Evolutionary conservation across 352 stramenopile genomes (phyloP).

Genomic region (Pythium rhizo-oryzae): DNA sequence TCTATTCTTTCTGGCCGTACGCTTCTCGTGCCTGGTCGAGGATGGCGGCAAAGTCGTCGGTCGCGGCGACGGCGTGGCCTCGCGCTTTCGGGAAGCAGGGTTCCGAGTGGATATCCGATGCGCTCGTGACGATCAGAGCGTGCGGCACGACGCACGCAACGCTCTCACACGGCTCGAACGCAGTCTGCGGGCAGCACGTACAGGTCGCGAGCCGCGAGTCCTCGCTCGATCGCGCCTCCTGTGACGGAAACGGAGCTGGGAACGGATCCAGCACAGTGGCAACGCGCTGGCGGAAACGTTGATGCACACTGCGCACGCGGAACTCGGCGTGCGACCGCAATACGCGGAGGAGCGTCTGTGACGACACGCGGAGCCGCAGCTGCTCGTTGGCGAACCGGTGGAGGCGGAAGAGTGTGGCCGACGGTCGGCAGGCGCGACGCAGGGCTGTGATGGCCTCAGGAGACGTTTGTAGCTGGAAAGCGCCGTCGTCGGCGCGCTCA

Average conservation of each 20-base stretch:
- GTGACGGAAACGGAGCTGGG: not conserved
- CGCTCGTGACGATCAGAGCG: constrained; percentile 46
- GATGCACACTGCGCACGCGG: constrained; percentile 38
- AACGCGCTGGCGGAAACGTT: constrained; percentile 29
- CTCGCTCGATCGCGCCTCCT: not conserved
- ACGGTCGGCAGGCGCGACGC: constrained; percentile 44
- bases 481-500: not conserved
- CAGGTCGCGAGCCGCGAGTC: constrained; percentile 51
- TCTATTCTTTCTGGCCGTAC: constrained; percentile 39
- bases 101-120: constrained; percentile 16
- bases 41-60: constrained; percentile 39
- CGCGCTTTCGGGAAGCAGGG: constrained; percentile 17
- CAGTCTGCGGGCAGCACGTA: constrained; percentile 35
- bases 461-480: constrained; percentile 6
- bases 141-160: constrained; percentile 62
- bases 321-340: constrained; percentile 47
- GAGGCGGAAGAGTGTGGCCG: constrained; percentile 60
- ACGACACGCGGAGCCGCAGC: constrained; percentile 44
- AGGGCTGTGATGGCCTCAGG: constrained; percentile 28
- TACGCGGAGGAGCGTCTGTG: constrained; percentile 42
- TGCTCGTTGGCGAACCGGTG: constrained; percentile 57
- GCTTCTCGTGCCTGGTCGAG: constrained; percentile 38
- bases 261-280: constrained; percentile 30
- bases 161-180: constrained; percentile 49
- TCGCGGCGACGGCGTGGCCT: constrained; percentile 27